phyloP scores from a whole-genome alignment of 768 basidiomycete genomes.

The Tylopilus sp. region DNA sequence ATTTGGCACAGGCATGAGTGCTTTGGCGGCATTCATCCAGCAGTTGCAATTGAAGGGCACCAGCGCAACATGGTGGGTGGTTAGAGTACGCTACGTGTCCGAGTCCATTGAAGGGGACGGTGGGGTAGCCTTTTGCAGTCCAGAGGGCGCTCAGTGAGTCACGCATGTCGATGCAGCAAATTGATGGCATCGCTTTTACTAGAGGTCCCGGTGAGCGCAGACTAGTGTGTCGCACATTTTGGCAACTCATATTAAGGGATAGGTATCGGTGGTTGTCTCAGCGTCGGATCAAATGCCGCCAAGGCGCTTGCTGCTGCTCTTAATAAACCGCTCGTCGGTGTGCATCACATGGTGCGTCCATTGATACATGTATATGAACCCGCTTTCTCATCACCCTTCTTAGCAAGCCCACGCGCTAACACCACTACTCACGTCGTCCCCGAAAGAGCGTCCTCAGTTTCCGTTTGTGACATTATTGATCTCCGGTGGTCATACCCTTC shows the following conservation, averaged over 20 bases:
- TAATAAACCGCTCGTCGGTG: constrained; percentile 79
- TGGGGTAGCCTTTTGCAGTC: constrained; percentile 67
- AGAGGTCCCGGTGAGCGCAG: constrained; percentile 66
- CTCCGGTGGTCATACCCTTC: constrained; percentile 92
- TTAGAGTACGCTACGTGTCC: not conserved
- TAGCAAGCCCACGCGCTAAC: constrained; percentile 95
- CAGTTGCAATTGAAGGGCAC: constrained; percentile 74
- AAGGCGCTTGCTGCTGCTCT: constrained; percentile 77
- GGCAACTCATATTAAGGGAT: not conserved
- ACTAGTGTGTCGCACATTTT: not conserved
- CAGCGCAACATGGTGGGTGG: constrained; percentile 66
- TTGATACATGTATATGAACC: not conserved
- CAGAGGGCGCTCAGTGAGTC: constrained; percentile 65
- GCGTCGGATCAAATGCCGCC: constrained; percentile 78
- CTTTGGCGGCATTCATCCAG: constrained; percentile 72
- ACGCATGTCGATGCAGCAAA: constrained; percentile 48
- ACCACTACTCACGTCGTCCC: constrained; percentile 58
- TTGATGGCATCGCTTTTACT: constrained; percentile 90
- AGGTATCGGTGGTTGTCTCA: constrained; percentile 82
- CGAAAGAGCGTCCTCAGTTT: constrained; percentile 48
- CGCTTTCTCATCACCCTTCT: not conserved
- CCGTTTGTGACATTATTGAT: constrained; percentile 88
- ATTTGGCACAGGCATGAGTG: constrained; percentile 20
- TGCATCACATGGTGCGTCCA: constrained; percentile 86
- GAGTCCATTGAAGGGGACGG: not conserved